These are phyloP conservation scores for Lepidopterella palustris DNA, from an alignment of 495 filamentous ascomycete genomes.

Conservation along the genomic window DNA sequence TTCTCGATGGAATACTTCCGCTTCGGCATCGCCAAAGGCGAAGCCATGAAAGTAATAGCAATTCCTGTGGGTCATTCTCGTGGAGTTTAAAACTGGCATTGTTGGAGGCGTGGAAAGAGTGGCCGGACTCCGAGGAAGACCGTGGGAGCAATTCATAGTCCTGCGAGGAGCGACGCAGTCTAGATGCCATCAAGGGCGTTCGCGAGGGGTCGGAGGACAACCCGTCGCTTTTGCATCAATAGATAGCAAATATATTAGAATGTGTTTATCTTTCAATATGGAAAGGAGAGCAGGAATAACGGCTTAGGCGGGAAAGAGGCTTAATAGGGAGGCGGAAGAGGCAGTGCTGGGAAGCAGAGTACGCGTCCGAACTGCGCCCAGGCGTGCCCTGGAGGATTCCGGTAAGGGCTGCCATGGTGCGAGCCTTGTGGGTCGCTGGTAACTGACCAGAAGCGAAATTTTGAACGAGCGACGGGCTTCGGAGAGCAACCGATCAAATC, in stretches of 20 bases:
- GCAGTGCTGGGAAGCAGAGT: no score
- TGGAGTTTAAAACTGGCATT: background rate
- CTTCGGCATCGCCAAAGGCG: background rate
- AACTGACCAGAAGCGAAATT: no score
- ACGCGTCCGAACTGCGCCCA: no score
- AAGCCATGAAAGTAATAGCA: background rate
- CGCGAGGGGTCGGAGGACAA: background rate
- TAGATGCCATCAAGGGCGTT: constrained; percentile 15
- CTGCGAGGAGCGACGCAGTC: constrained; percentile 15
- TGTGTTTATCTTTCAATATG: no score
- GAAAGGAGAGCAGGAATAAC: background rate
- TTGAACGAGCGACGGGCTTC: no score
- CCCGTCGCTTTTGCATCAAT: background rate
- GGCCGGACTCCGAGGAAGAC: constrained; percentile 4
- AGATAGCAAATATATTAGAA: background rate
- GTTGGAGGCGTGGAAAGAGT: background rate
- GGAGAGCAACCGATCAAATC: no score
- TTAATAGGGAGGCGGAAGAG: no score
- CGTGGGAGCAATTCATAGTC: constrained; percentile 27
- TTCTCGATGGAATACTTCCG: constrained; percentile 5
- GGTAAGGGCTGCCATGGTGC: no score
- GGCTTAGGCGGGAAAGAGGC: no score
- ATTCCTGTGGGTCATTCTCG: background rate
- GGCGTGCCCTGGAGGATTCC: no score
- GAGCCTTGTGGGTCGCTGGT: no score